These are phyloP conservation scores for Agaricus sinodeliciosus DNA, from an alignment of 768 basidiomycete species.

Conservation along the genomic window DNA sequence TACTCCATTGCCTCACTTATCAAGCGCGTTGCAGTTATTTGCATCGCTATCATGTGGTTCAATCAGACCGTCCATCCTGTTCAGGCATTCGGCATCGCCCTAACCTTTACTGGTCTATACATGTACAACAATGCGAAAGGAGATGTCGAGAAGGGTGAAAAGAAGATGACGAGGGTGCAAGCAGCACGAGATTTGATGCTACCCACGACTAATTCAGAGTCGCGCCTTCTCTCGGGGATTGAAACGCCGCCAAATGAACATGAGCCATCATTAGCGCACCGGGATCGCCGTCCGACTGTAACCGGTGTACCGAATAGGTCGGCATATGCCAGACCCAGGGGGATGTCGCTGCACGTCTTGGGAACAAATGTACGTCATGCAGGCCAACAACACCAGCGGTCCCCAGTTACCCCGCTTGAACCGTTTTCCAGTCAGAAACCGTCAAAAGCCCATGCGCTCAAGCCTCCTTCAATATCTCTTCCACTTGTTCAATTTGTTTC, in stretches of 20 bases:
- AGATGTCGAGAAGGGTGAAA: slow-evolving; percentile 91
- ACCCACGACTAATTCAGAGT: slow-evolving; percentile 61
- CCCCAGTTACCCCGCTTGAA: slow-evolving; percentile 3
- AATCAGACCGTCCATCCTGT: slow-evolving; percentile 76
- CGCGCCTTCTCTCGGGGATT: slow-evolving; percentile 38
- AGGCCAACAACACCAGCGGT: slow-evolving; percentile 8
- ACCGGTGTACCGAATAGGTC: slow-evolving; percentile 12
- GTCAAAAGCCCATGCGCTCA: background rate
- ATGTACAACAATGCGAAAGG: slow-evolving; percentile 95
- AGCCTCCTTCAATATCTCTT: slow-evolving; percentile 7
- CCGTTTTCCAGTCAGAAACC: background rate
- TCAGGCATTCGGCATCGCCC: slow-evolving; percentile 82
- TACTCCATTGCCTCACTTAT: slow-evolving; percentile 98
- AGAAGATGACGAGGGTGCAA: slow-evolving; percentile 73
- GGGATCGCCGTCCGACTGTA: background rate
- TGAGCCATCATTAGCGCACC: background rate
- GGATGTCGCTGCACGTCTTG: slow-evolving; percentile 19
- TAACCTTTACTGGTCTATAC: slow-evolving; percentile 88
- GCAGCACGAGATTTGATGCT: slow-evolving; percentile 63
- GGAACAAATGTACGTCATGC: slow-evolving; percentile 4
- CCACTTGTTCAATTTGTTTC: slow-evolving; percentile 14
- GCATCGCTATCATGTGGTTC: slow-evolving; percentile 97
- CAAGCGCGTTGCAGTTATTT: slow-evolving; percentile 97
- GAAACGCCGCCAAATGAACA: slow-evolving; percentile 28
- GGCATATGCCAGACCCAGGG: slow-evolving; percentile 31